These are phyloP conservation scores for Euphorbia lathyris DNA, from an alignment of 345 rosid genomes.

Conservation along the genomic window DNA sequence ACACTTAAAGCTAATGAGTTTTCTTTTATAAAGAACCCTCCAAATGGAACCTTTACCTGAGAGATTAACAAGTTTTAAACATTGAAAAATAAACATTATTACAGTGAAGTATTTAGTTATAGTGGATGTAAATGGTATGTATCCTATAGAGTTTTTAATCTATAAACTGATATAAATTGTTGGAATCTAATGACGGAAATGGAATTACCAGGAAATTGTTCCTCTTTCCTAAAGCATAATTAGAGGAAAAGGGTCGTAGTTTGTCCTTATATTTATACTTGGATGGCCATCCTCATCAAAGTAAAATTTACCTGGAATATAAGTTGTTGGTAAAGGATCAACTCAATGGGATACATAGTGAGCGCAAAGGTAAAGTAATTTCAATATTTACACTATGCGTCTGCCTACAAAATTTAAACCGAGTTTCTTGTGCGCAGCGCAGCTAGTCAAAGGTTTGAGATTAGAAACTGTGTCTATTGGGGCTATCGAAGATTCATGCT, in stretches of 20 bases:
- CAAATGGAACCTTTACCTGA: neutral
- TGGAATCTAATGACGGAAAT: neutral
- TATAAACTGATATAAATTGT: neutral
- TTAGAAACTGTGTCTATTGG: neutral
- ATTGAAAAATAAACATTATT: accelerated
- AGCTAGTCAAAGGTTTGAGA: neutral
- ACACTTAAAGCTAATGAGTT: neutral
- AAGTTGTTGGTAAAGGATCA: neutral
- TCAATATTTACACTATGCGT: neutral
- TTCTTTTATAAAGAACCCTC: neutral
- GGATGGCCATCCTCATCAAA: neutral
- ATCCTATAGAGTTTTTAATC: neutral
- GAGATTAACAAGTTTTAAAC: neutral
- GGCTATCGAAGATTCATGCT: neutral
- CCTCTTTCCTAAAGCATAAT: neutral
- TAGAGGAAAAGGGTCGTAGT: neutral
- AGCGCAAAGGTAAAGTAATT: neutral
- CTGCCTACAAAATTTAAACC: neutral
- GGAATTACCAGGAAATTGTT: neutral
- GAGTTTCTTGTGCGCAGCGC: neutral
- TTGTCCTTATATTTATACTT: neutral
- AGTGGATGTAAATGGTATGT: neutral
- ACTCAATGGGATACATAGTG: neutral
- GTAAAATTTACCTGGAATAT: neutral
- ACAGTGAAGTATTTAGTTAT: neutral